Evolutionary conservation across 345 rosid genomes (phyloP), one percentile per base, ranked within the genome.

Genomic region (Linum usitatissimum): DNA sequence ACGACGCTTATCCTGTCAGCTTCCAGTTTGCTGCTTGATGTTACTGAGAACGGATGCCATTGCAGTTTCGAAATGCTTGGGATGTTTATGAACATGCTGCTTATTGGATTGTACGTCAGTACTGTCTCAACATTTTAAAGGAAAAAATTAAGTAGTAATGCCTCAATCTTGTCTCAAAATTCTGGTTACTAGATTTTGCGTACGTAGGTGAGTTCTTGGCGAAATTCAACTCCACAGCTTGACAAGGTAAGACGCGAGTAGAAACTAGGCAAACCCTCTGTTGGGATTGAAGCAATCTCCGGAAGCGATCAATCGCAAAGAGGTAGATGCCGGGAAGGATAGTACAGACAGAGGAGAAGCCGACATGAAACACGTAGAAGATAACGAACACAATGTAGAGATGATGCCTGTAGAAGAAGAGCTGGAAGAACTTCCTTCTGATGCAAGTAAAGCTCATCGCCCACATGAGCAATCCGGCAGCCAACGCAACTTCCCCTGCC

Each of bases 41-140:
- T 68, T n/a, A 60, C 36, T 3, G 70, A 68, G n/a, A 68, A 73
- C n/a, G 69, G 72, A 64, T 73, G 72, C 72, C 69, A 73, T 61
- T 73, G 76, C 15, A 68, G 45, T 66, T 53, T 68, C 49, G 72
- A 73, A 57, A 73, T 73, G 53, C 28, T 12, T 18, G 76, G 67
- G 63, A 68, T 40, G 15, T 68, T 73, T 36, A 68, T 30, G 55
- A 73, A 73, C 48, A 64, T 23, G 2, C 19, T 55, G 64, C 76
- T 68, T 57, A 55, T 49, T 34, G 69, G 69, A 51, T 39, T 48
- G 51, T 68, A 60, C 55, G 45, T 68, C 62, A 68, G 30, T 14
- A 60, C 75, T 66, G 75, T 6, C 51, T 62, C 18, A 39, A 28
- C 21, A 53, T 30, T 45, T n/a, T 15, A 1, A 23, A 39, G 28